Conservation (phyloP, 768 basidiomycete genomes). For the Suillus alpinus region DNA sequence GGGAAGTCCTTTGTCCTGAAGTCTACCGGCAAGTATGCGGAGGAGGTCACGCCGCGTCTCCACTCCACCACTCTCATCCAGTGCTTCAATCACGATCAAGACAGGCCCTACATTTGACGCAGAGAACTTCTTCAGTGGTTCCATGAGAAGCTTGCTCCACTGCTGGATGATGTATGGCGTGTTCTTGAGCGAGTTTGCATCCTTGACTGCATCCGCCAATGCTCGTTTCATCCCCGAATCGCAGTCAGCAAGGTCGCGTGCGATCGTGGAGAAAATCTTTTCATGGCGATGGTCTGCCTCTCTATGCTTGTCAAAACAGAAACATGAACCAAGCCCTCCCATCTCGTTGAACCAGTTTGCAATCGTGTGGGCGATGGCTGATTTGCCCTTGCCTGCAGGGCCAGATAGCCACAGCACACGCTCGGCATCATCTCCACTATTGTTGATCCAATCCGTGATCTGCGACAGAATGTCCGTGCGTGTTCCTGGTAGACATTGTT, state of each 20-base stretch:
- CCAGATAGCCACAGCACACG: conserved; percentile 24
- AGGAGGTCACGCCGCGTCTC: not conserved
- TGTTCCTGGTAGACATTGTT: conserved; percentile 20
- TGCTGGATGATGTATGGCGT: not conserved
- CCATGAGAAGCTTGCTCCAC: conserved; percentile 1
- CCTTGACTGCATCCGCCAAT: not conserved
- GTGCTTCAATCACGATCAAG: too few relatives aligned
- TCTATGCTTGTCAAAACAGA: conserved; percentile 8
- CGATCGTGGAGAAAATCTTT: conserved; percentile 17
- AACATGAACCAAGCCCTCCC: conserved; percentile 13
- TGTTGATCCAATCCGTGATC: conserved; percentile 23
- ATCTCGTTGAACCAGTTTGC: conserved; percentile 10
- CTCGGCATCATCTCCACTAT: conserved; percentile 2
- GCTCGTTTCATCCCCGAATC: not conserved
- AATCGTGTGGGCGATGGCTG: conserved; percentile 12
- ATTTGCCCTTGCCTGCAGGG: conserved; percentile 24
- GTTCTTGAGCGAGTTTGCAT: not conserved
- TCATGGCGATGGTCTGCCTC: conserved; percentile 6
- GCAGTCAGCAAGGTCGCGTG: conserved; percentile 16
- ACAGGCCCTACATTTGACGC: conserved; percentile 11
- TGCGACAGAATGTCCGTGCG: conserved; percentile 23
- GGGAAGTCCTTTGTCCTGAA: too few relatives aligned
- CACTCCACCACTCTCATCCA: conserved; percentile 11
- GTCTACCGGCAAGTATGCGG: not conserved
- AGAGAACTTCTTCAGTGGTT: not conserved